Evolutionary conservation across 1,284 basidiomycete species (phyloP), one percentile per base, ranked within the genome.

Genomic region (Rhodotorula mucilaginosa): DNA sequence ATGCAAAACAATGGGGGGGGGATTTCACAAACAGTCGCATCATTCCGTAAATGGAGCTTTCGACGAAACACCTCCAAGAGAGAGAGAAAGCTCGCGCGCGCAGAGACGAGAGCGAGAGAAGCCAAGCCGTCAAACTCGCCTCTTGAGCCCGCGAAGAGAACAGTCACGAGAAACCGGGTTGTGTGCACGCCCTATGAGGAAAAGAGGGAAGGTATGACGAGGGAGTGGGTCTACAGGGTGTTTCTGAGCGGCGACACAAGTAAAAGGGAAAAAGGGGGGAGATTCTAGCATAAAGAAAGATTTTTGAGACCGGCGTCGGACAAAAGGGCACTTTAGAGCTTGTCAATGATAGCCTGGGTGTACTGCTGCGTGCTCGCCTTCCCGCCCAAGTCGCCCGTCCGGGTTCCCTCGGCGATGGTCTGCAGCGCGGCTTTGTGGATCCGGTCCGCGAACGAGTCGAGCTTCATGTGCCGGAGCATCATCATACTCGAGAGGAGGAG

Each of bases 381-480:
- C 65, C 94, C 94, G 62, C 95, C 93, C 72, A 97, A 84, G 83
- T 97, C 94, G 52, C 92, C 89, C 23, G 94, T 97, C n/a, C 91
- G 93, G 26, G 57, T 64, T 79, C 95, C 94, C 84, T 97, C 93
- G 49, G 93, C 92, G 79, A 97, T 96, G 61, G 93, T 97, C 92
- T 93, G 76, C 21, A 97, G 87, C 60, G 91, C 88, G 71, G 97
- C 97, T 82, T 88, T 89, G 85, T 98, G 94, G 79, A 99, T 99
- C 83, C 88, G 91, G 80, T 87, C 85, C 49, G 96, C 97, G 80
- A 93, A 86, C 74, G 90, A 87, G 80, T 87, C 87, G 76, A 99
- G 84, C 81, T 89, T 89, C 97, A 99, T 97, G 86, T 97, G 95
- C 83, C 93, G 92, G 80, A 97, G 82, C 93, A 97, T 98, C 96